Percentiles rank a stretch among this genome's conserved stretches.
Conservation (phyloP, 148 eudicot genomes). For the Amaranthus hypochondriacus region DNA sequence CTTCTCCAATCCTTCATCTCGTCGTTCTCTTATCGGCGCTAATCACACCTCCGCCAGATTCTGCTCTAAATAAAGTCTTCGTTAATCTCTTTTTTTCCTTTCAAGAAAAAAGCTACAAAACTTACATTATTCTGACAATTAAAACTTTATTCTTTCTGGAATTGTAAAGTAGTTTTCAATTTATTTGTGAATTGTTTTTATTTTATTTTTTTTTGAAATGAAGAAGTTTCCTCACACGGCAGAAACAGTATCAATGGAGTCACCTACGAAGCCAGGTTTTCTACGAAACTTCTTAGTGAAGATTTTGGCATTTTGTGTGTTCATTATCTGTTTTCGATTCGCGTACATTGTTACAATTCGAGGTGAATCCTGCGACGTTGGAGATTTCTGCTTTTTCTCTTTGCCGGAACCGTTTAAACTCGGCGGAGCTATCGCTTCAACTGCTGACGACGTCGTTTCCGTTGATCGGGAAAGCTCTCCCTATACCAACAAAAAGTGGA, state of each 20-base stretch:
- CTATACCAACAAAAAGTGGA: constrained; percentile 28
- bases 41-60: constrained; percentile 96
- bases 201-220: constrained; percentile 11
- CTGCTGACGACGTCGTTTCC: constrained; percentile 5
- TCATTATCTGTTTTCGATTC: constrained; percentile 56
- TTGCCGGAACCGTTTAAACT: constrained; percentile 40
- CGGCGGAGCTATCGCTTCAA: constrained; percentile 8
- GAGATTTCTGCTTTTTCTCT: constrained; percentile 81
- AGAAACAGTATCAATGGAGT: constrained; percentile 35
- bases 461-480: constrained; percentile 16
- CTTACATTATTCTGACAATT: background rate
- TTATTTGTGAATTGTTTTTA: background rate
- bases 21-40: constrained; percentile 65
- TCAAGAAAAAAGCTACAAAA: background rate
- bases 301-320: constrained; percentile 47
- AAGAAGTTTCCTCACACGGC: constrained; percentile 19
- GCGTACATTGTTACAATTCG: constrained; percentile 72
- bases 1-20: constrained; percentile 15
- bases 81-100: background rate
- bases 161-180: background rate
- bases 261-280: constrained; percentile 40
- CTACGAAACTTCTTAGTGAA: constrained; percentile 55
- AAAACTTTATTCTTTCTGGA: background rate
- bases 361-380: constrained; percentile 76
- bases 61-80: constrained; percentile 52